These are phyloP conservation scores for Ophiocordyceps australis DNA, from an alignment of 2,329 filamentous ascomycete species.

Conservation along the genomic window DNA sequence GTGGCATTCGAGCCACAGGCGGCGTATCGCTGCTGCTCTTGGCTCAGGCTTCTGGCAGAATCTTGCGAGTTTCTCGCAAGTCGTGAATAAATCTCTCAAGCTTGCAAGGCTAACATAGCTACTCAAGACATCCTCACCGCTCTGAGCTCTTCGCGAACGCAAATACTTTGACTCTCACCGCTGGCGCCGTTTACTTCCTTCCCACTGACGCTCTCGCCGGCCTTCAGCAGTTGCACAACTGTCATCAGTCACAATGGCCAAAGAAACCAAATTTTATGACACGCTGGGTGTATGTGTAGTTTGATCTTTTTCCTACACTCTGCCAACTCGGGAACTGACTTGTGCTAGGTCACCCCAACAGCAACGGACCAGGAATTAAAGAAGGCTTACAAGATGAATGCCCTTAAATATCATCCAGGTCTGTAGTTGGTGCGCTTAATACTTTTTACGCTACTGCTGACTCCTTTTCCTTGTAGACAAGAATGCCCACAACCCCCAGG, in stretches of 20 bases:
- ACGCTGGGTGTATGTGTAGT: slow-evolving; percentile 47
- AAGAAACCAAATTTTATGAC: slow-evolving; percentile 67
- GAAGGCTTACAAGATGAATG: slow-evolving; percentile 73
- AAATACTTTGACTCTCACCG: neutral
- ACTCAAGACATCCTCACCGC: neutral
- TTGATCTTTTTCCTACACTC: too few relatives aligned
- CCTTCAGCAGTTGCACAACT: too few relatives aligned
- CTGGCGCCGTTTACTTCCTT: slow-evolving; percentile 2
- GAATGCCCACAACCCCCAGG: slow-evolving; percentile 83
- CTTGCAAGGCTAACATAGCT: too few relatives aligned
- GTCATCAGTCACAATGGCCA: slow-evolving; percentile 45
- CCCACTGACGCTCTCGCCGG: slow-evolving; percentile 2
- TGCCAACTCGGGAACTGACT: neutral
- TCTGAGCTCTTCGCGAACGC: neutral
- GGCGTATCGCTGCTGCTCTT: too few relatives aligned
- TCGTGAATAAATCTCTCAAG: too few relatives aligned
- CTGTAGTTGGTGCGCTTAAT: slow-evolving; percentile 13
- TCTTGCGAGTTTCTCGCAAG: too few relatives aligned
- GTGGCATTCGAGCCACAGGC: too few relatives aligned
- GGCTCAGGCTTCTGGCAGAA: too few relatives aligned
- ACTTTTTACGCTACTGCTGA: neutral
- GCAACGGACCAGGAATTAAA: slow-evolving; percentile 78
- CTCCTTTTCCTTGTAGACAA: slow-evolving; percentile 46
- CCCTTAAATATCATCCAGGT: slow-evolving; percentile 74
- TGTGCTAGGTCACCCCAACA: slow-evolving; percentile 50